Evolutionary conservation across 148 eudicot species (phyloP).

Genomic region (Simmondsia chinensis): DNA sequence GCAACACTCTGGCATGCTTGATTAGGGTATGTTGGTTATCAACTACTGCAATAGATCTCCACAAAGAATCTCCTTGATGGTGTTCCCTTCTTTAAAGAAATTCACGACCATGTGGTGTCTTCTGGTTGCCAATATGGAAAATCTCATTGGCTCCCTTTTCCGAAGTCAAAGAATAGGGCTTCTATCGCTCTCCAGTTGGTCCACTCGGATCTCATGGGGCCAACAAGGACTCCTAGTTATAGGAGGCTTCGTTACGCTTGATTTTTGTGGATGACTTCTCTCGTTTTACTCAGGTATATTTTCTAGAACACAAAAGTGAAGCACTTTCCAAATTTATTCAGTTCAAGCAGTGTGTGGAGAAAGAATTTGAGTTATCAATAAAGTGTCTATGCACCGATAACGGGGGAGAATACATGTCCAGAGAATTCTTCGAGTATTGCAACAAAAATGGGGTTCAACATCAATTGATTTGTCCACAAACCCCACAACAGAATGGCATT

Average conservation of each 20-base stretch:
- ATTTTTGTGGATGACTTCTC: conserved; percentile 11
- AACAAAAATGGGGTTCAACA: not conserved
- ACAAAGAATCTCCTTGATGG: conserved; percentile 11
- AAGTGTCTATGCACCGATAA: conserved; percentile 1
- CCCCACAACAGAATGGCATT: conserved; percentile 22
- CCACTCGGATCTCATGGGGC: not conserved
- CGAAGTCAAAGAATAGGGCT: not conserved
- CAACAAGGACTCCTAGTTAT: not conserved
- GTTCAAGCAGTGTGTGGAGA: not conserved
- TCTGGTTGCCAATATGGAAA: conserved; percentile 22
- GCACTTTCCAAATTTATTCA: conserved; percentile 5
- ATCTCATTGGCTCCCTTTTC: conserved; percentile 11
- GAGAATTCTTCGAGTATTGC: not conserved
- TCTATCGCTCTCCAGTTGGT: not conserved
- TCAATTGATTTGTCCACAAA: conserved; percentile 14
- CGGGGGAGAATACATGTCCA: conserved; percentile 1
- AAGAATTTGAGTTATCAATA: not conserved
- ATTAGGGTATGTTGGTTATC: conserved; percentile 13
- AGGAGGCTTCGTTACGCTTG: conserved; percentile 2
- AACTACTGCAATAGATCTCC: conserved; percentile 13
- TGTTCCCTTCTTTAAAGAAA: conserved; percentile 5
- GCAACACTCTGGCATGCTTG: conserved; percentile 25
- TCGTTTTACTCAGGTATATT: conserved; percentile 11
- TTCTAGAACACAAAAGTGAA: conserved; percentile 13
- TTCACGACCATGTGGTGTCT: conserved; percentile 8